Percentiles rank a stretch among this genome's conserved stretches.
phyloP scores from a whole-genome alignment of 176 grass and related monocot species.

The Pontederia paniculata region DNA sequence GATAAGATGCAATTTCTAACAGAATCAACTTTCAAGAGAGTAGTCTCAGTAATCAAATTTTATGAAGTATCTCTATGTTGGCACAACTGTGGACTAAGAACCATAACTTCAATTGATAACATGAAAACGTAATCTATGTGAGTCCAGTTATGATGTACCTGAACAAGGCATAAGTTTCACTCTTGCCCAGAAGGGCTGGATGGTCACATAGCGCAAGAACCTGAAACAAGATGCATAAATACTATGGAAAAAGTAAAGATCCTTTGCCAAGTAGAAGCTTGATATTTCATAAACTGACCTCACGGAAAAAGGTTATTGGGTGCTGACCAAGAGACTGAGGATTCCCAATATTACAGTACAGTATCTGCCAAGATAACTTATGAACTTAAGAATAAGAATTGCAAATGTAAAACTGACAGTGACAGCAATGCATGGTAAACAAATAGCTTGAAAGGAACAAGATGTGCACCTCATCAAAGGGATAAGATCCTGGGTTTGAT shows the following conservation, averaged over 20 bases:
- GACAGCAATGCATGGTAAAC: constrained; percentile 6
- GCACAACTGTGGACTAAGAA: too few species aligned
- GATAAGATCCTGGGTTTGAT: constrained; percentile 70
- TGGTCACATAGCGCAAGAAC: constrained; percentile 88
- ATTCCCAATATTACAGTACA: constrained; percentile 97
- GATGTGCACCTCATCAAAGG: constrained; percentile 69
- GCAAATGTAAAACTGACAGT: constrained; percentile 3
- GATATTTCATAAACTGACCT: constrained; percentile 41
- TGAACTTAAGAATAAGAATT: background rate
- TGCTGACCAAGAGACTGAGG: constrained; percentile 96
- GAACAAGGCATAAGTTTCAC: constrained; percentile 62
- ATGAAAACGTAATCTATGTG: background rate
- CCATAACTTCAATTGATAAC: too few species aligned
- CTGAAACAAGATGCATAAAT: constrained; percentile 38
- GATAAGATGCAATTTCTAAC: too few species aligned
- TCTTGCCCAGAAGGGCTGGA: constrained; percentile 57
- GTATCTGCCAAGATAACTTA: constrained; percentile 37
- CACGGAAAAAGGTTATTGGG: constrained; percentile 86
- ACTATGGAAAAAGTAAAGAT: background rate
- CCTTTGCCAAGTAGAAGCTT: background rate
- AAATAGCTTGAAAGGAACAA: background rate
- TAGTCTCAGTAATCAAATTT: too few species aligned
- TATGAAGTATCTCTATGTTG: too few species aligned
- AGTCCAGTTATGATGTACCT: constrained; percentile 36
- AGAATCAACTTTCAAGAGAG: too few species aligned